Base-by-base conservation (phyloP, 2,329 filamentous ascomycete genomes). In the Proliferodiscus dingleyae region DNA sequence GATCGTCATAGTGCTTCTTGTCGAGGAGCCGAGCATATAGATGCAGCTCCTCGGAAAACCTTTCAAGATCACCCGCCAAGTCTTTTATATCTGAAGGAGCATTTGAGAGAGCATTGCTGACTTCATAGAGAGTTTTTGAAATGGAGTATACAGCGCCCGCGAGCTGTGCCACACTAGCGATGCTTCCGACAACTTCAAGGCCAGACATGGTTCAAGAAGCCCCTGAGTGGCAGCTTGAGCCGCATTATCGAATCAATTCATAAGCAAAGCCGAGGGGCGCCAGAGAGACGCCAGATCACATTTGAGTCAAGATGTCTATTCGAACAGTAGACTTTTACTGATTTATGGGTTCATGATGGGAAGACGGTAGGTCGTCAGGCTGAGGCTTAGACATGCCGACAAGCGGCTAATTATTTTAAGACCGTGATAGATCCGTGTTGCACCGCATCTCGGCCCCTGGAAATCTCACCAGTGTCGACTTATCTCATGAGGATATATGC, bases 51-150 rank as follows among this genome's bases (percentile, higher is more conserved):
- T 52, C 43, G 6, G 47, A 47, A 30, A 56, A 52, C 1, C 44
- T 47, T n/a, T 52, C 52, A 1, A 55, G 37, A 18, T 55, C 52
- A 16, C 46, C 37, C 28, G 52, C 47, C 7, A 56, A 28, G 29
- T 53, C 50, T 19, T 46, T 45, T n/a, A 56, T 55, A n/a, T 55
- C 54, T 8, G 48, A 47, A 8, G 47, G 39, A 2, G 52, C 50
- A 33, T 45, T 51, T 13, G 52, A 47, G n/a, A 56, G 29, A 23
- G 46, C 46, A 30, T 48, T 42, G 1, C 46, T 42, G 4, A 56
- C 47, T 33, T 51, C 44, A 13, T 53, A 53, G 3, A 53, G 37
- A 1, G 40, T 50, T 16, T 50, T 50, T 11, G 52, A 56, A 21
- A 55, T 49, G 2, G 47, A 36, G 15, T 51, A 56, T 5, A 54